Evolutionary conservation across 106 monocot genomes (phyloP), one percentile per base, ranked within the genome.

Genomic region (Xerophyta viscosa): DNA sequence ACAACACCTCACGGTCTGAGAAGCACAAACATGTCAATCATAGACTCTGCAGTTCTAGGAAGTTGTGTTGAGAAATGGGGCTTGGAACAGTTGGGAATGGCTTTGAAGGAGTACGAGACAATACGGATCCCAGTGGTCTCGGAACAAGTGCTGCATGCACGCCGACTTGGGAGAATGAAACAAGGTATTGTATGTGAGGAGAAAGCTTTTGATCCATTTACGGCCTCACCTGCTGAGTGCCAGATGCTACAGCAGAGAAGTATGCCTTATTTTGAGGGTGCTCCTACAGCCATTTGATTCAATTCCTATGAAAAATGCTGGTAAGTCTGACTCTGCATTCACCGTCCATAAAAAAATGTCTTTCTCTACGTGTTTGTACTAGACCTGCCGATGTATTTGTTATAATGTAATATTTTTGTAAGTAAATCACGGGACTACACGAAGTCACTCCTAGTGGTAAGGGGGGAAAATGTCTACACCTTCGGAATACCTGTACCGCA

Each of bases 1-100:
- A 86, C 91, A 46, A 76, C 86, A 31, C 91, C 91, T 24, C 91
- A 82, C 54, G 81, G 91, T 8, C 25, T 79, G 63, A 62, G 86
- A 66, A 92, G 92, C 76, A 92, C 92, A 5, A 87, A 87, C 58
- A 92, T 87, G 92, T 83, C 87, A 0, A 66, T 92, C 14, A 30
- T 77, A 9, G 86, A 86, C 43, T 86, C 82, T 15, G 64, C 41
- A 45, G 42, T 48, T 24, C 42, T 92, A 4, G 86, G 79, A 24
- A 22, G 37, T 13, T 82, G 86, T 66, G 56, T 79, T 0, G 66
- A 52, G 27, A 82, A 47, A 22, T 71, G 76, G 73, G 79, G 78
- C 19, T 24, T 37, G 9, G 48, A 67, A 36, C 60, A 56, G 2
- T 27, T 87, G 23, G 29, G 3, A 12, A 52, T 23, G 11, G 83